Percentiles rank a stretch among this genome's conserved stretches.
These are phyloP conservation scores for Rossbeevera mucosa DNA, from an alignment of 768 basidiomycete species.

Conservation along the genomic window DNA sequence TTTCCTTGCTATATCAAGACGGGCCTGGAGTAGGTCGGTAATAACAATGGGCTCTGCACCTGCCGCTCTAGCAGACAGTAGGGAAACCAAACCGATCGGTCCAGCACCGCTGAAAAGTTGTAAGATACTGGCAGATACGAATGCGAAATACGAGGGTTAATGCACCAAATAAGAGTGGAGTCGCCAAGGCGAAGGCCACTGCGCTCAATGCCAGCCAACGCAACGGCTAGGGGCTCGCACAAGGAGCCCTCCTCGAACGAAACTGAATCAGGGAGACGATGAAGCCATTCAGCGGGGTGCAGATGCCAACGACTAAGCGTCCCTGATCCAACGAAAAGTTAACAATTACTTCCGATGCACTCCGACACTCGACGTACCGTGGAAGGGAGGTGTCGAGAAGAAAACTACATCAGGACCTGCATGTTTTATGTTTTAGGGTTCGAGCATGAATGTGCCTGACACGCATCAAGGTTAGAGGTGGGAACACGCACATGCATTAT, in stretches of 20 bases:
- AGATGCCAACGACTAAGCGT: constrained; percentile 63
- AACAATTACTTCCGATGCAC: background rate
- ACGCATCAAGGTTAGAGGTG: background rate
- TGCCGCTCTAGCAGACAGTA: constrained; percentile 61
- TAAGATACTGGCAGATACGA: constrained; percentile 11
- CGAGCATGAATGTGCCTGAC: too few relatives aligned
- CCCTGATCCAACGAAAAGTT: constrained; percentile 31
- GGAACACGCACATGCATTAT: constrained; percentile 49
- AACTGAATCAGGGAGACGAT: constrained; percentile 56
- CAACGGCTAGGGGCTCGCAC: constrained; percentile 65
- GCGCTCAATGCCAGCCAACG: constrained; percentile 63
- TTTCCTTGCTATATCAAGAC: constrained; percentile 62
- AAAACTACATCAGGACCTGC: constrained; percentile 48
- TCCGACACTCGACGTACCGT: constrained; percentile 39
- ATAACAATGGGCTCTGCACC: constrained; percentile 69
- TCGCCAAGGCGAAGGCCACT: constrained; percentile 62
- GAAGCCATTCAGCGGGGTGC: constrained; percentile 65
- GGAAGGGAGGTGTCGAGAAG: constrained; percentile 68
- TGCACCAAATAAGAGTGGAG: constrained; percentile 55
- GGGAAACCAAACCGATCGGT: constrained; percentile 59
- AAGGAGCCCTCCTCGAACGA: constrained; percentile 66
- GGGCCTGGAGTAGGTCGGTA: constrained; percentile 61
- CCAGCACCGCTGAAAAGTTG: constrained; percentile 50
- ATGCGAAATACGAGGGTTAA: background rate
- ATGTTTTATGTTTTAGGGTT: constrained; percentile 1